A percentile compares a stretch with the other conserved stretches of the same genome.
phyloP scores from a whole-genome alignment of 208 protist genomes.

The Wallacemonas sp. region DNA sequence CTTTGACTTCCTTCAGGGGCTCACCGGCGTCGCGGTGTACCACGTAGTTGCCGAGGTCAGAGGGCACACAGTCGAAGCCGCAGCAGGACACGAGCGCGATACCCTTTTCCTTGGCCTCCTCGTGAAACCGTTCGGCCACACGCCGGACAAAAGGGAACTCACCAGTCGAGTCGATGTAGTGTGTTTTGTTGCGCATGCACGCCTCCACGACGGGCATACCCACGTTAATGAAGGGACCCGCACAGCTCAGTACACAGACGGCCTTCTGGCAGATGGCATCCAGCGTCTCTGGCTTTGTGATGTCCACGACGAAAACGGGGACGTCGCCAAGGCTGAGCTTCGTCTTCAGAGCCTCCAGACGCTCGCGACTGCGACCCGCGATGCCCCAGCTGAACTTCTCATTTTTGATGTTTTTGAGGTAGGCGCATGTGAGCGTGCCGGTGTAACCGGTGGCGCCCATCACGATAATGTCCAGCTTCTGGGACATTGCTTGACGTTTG shows the following conservation, averaged over 20 bases:
- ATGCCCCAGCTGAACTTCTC: constrained; percentile 63
- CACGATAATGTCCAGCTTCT: constrained; percentile 69
- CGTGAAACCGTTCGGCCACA: constrained; percentile 66
- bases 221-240: constrained; percentile 78
- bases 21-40: constrained; percentile 45
- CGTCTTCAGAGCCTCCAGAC: constrained; percentile 48
- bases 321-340: constrained; percentile 41
- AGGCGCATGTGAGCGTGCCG: constrained; percentile 64
- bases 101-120: constrained; percentile 51
- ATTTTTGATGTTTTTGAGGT: constrained; percentile 29
- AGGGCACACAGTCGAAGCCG: constrained; percentile 88
- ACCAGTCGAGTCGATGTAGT: constrained; percentile 93
- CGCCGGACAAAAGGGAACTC: constrained; percentile 79
- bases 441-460: constrained; percentile 89
- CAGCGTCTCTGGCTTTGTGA: constrained; percentile 43
- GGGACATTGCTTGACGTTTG: constrained; percentile 4
- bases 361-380: constrained; percentile 67
- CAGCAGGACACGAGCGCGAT: constrained; percentile 76
- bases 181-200: constrained; percentile 70
- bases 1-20: constrained; percentile 39
- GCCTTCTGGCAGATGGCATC: constrained; percentile 47
- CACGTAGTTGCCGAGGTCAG: constrained; percentile 85
- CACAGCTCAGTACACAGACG: constrained; percentile 61
- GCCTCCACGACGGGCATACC: constrained; percentile 88
- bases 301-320: constrained; percentile 44